Conservation (phyloP, 2,329 filamentous ascomycete species). For the Trichoderma sp. region DNA sequence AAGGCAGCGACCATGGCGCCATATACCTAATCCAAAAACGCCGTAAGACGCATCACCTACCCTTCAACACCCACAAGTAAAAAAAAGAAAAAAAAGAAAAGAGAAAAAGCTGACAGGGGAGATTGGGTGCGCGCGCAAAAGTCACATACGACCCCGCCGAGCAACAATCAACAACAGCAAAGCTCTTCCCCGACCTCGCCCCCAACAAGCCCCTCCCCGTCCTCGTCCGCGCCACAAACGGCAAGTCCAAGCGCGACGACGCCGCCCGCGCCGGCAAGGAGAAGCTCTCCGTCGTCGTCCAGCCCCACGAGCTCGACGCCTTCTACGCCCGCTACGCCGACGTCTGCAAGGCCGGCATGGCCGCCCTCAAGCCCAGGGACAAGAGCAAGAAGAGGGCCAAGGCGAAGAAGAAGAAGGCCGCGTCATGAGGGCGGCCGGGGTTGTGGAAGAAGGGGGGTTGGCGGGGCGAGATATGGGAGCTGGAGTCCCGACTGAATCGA, state of each 20-base stretch:
- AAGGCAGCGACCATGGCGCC: constrained; percentile 70
- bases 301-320: constrained; percentile 70
- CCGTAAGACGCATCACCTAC: constrained; percentile 49
- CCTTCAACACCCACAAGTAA: background rate
- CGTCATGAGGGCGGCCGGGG: constrained; percentile 12
- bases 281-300: constrained; percentile 82
- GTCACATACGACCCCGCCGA: constrained; percentile 51
- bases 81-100: too few relatives aligned
- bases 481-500: too few relatives aligned
- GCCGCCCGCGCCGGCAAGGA: constrained; percentile 55
- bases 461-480: too few relatives aligned
- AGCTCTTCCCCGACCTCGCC: constrained; percentile 62
- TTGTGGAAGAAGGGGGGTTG: too few relatives aligned
- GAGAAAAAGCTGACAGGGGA: too few relatives aligned
- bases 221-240: constrained; percentile 82
- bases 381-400: constrained; percentile 83
- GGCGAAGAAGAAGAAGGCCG: constrained; percentile 69
- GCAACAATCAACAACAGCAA: constrained; percentile 45
- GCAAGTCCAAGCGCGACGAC: constrained; percentile 61
- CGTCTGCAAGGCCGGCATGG: constrained; percentile 86
- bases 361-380: constrained; percentile 87
- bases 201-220: constrained; percentile 66
- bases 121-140: constrained; percentile 31
- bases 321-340: constrained; percentile 90
- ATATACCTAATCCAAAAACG: constrained; percentile 78